Base-by-base conservation (phyloP, 306 rosid species). In the Trifolium subterraneum region DNA sequence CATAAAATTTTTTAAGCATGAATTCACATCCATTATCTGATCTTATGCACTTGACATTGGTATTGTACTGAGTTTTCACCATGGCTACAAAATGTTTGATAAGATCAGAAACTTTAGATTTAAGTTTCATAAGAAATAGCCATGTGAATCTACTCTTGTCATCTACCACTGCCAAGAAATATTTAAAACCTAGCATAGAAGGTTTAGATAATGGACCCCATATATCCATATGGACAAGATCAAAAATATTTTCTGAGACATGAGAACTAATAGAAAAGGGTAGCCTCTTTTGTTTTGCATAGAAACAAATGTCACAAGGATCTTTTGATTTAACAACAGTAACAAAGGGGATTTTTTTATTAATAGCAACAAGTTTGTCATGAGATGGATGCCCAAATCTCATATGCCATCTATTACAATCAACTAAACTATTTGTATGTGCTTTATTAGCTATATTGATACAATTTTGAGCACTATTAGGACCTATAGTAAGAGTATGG, bases 301-400 rank as follows among this genome's bases (percentile, higher is more conserved):
- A 44, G 2, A 44, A 44, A 44, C 48, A 44, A 2, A 44, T 1
- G 12, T 44, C n/a, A 44, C 48, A 11, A 44, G n/a, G 48, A 2
- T 0, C 3, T 11, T 0, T 0, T 0, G 16, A 44, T 2, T 1
- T 0, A 0, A 11, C 48, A 44, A 44, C 0, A 0, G 4, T 11
- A 11, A 44, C n/a, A 44, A 2, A 42, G 0, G n/a, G n/a, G n/a
- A n/a, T 3, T 1, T 3, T 3, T 11, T 44, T 11, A 14, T 11
- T 44, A 2, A 13, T 11, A 2, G 11, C 15, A 11, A 44, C 7
- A 8, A 36, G 4, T 1, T 11, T 44, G n/a, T 44, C n/a, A 44
- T 11, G n/a, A 1, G 48, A 44, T 2, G 50, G 7, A 3, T 12
- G 50, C 0, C 6, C n/a, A 44, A 44, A 4, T 2, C 50, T 4